Evolutionary conservation across 164 flowering plant species (phyloP).

Genomic region (grape (Vitis vinifera)): DNA sequence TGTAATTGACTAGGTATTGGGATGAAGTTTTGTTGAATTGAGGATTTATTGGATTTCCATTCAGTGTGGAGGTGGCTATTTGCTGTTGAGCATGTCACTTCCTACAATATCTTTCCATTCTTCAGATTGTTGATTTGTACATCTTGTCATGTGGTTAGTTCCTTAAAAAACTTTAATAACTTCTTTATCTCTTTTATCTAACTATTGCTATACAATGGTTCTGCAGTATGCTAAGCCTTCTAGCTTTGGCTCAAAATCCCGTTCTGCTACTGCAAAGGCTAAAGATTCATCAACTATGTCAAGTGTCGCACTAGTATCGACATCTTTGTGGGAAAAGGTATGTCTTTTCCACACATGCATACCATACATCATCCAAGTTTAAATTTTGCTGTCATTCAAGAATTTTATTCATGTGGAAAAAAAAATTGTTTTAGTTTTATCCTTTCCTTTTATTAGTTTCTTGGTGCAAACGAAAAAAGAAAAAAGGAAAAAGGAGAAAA

Average conservation of each 20-base stretch:
- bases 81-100: not conserved
- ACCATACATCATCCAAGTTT: too few species aligned
- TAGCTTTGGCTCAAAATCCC: conserved; percentile 58
- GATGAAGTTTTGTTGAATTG: not conserved
- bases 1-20: too few species aligned
- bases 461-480: too few species aligned
- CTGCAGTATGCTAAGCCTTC: conserved; percentile 53
- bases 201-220: conserved; percentile 17
- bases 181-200: not conserved
- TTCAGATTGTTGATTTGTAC: not conserved
- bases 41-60: not conserved
- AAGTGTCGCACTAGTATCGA: conserved; percentile 21
- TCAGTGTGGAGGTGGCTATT: not conserved
- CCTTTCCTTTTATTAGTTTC: not conserved
- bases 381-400: too few species aligned
- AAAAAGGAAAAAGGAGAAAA: too few species aligned
- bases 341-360: not conserved
- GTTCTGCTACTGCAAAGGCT: conserved; percentile 39
- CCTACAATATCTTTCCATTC: not conserved
- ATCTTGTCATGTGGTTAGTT: not conserved
- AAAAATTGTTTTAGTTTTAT: not conserved
- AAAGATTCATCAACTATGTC: conserved; percentile 31
- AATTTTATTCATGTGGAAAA: too few species aligned
- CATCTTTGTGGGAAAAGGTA: conserved; percentile 80
- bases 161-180: too few species aligned